Conservation (phyloP, 352 stramenopile genomes). For the Globisporangium recalcitrans region DNA sequence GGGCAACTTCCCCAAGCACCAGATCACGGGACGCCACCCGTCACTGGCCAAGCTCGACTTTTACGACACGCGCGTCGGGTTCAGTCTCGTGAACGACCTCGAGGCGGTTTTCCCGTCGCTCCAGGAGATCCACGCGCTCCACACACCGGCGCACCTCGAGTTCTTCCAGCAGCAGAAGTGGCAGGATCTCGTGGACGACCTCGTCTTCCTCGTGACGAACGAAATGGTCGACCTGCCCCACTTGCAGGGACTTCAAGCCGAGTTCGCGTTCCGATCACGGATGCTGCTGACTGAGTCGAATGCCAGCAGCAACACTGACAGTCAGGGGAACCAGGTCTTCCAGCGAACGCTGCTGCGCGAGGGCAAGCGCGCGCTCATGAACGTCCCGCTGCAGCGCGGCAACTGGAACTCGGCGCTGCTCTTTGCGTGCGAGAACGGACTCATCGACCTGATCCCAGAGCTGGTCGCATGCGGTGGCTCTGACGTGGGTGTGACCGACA, state of each 20-base stretch:
- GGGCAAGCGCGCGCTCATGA: slow-evolving; percentile 34
- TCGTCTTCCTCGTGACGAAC: slow-evolving; percentile 52
- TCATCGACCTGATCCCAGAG: slow-evolving; percentile 35
- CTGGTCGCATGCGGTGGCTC: slow-evolving; percentile 30
- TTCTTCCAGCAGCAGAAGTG: slow-evolving; percentile 45
- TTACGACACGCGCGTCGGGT: slow-evolving; percentile 55
- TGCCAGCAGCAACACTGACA: neutral
- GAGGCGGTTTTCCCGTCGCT: slow-evolving; percentile 65
- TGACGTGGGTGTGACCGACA: slow-evolving; percentile 62
- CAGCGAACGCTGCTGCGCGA: slow-evolving; percentile 37
- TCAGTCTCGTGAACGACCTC: slow-evolving; percentile 39
- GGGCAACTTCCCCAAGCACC: slow-evolving; percentile 36
- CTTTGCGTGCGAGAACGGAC: slow-evolving; percentile 52
- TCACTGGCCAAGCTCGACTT: slow-evolving; percentile 52
- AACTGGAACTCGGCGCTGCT: slow-evolving; percentile 47
- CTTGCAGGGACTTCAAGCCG: slow-evolving; percentile 40
- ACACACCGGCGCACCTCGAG: slow-evolving; percentile 66
- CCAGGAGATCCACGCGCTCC: slow-evolving; percentile 42
- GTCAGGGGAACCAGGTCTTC: slow-evolving; percentile 24
- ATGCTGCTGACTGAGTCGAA: neutral
- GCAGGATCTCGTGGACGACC: slow-evolving; percentile 39
- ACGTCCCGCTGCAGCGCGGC: slow-evolving; percentile 45
- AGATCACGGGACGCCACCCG: slow-evolving; percentile 55
- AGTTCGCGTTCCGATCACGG: slow-evolving; percentile 35
- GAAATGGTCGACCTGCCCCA: slow-evolving; percentile 60